These are phyloP conservation scores for Solanum phureja DNA, from an alignment of 257 asterid genomes.

Conservation along the genomic window DNA sequence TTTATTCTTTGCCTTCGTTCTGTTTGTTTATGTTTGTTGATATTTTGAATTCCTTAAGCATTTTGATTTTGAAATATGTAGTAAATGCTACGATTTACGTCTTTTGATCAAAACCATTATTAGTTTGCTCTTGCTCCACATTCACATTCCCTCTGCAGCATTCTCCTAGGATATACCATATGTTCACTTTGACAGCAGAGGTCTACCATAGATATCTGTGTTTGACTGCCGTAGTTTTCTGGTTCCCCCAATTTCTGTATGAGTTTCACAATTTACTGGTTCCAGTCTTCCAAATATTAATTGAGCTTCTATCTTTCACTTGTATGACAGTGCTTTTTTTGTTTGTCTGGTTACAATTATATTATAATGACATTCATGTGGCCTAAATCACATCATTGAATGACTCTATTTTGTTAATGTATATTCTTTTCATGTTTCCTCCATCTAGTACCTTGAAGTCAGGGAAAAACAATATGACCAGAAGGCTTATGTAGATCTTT, in stretches of 20 bases:
- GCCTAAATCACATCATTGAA: not conserved
- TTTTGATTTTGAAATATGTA: not conserved
- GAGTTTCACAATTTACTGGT: not conserved
- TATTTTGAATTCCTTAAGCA: not conserved
- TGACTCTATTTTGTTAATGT: not conserved
- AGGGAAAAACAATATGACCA: slow-evolving; percentile 95
- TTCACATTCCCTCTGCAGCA: not conserved
- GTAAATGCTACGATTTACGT: not conserved
- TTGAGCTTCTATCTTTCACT: not conserved
- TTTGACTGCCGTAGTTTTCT: not conserved
- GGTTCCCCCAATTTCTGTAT: not conserved
- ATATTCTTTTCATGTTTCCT: not conserved
- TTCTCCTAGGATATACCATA: not conserved
- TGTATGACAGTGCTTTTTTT: not conserved
- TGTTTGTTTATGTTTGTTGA: not conserved
- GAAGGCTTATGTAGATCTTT: slow-evolving; percentile 68
- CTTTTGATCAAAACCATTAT: not conserved
- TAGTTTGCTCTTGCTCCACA: not conserved
- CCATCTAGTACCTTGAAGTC: slow-evolving; percentile 72
- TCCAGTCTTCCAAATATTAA: not conserved
- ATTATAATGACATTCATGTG: not conserved
- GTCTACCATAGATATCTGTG: not conserved
- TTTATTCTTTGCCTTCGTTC: not conserved
- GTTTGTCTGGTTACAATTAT: not conserved
- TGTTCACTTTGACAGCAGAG: not conserved